These are phyloP conservation scores for Gymnopus androsaceus DNA, from an alignment of 1,284 basidiomycete species.

Conservation along the genomic window DNA sequence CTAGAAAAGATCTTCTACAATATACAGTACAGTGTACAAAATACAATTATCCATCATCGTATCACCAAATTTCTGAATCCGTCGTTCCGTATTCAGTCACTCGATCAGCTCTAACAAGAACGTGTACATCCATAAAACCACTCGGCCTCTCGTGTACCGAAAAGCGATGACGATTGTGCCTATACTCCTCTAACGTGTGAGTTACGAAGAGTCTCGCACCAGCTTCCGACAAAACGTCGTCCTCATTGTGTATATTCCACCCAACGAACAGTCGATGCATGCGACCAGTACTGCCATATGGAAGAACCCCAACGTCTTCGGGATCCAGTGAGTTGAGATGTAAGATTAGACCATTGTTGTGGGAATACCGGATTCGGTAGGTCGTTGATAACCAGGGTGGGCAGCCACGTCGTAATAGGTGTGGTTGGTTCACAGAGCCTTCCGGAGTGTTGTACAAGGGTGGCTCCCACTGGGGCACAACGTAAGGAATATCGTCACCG, in stretches of 20 bases:
- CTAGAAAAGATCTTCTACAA: too few species aligned
- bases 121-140: conserved; percentile 46
- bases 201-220: conserved; percentile 55
- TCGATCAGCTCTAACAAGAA: conserved; percentile 46
- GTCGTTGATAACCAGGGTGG: conserved; percentile 57
- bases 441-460: conserved; percentile 41
- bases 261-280: conserved; percentile 55
- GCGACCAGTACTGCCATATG: conserved; percentile 13
- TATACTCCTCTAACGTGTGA: conserved; percentile 50
- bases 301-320: conserved; percentile 16
- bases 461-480: conserved; percentile 57
- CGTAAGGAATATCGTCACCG: conserved; percentile 33
- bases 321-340: conserved; percentile 35
- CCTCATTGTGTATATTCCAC: conserved; percentile 53
- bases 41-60: too few species aligned
- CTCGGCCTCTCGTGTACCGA: conserved; percentile 33
- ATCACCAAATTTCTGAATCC: conserved; percentile 47
- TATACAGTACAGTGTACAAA: too few species aligned
- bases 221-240: conserved; percentile 46
- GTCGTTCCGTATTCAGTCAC: conserved; percentile 48
- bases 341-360: conserved; percentile 51
- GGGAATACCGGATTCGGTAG: conserved; percentile 57
- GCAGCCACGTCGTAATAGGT: conserved; percentile 62
- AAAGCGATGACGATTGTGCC: conserved; percentile 50
- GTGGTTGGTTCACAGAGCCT: conserved; percentile 34